Evolutionary conservation across 2,329 filamentous ascomycete species (phyloP), one percentile per base, ranked within the genome.

Genomic region (Macrophomina phaseolina): DNA sequence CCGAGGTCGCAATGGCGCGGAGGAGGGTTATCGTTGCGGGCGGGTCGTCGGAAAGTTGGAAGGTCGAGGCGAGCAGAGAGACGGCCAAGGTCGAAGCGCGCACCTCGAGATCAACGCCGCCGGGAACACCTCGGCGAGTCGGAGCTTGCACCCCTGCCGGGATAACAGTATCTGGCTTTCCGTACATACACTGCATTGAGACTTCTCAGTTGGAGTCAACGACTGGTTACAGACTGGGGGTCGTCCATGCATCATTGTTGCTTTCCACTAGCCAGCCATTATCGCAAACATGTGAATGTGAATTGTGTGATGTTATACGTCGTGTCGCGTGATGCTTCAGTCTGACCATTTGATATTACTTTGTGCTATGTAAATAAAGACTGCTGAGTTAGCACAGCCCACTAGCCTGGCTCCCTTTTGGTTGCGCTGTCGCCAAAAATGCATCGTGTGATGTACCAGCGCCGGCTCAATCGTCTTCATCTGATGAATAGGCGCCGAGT

Each of bases 401-500:
- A 38, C 7, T 38, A 38, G 6, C 1, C 11, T 38, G 36, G n/a
- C 16, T 12, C 16, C 9, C 16, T 8, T 45, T 8, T 3, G 6
- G 34, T 18, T 36, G 11, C 23, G 23, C 23, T 23, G 23, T 23
- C 23, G 23, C 23, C 23, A 23, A 23, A 23, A 23, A 23, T 23
- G 23, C 11, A 8, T 38, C 36, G 36, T 38, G 36, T 38, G 6
- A 8, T 38, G 6, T 12, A 38, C 7, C 6, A 38, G 36, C 36
- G 36, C 36, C 36, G 36, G 11, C 14, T 66, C 46, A 66, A 32
- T 66, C 64, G 5, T 66, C 64, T 36, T 66, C 64, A 52, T 66
- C 64, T 34, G 64, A 66, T 30, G 53, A 66, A 34, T 66, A 66
- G 38, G 42, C 64, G 28, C 52, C 30, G 11, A 66, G 64, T 9